Base-by-base conservation (phyloP, 176 grass and related monocot genomes). In the Dactylis glomerata region DNA sequence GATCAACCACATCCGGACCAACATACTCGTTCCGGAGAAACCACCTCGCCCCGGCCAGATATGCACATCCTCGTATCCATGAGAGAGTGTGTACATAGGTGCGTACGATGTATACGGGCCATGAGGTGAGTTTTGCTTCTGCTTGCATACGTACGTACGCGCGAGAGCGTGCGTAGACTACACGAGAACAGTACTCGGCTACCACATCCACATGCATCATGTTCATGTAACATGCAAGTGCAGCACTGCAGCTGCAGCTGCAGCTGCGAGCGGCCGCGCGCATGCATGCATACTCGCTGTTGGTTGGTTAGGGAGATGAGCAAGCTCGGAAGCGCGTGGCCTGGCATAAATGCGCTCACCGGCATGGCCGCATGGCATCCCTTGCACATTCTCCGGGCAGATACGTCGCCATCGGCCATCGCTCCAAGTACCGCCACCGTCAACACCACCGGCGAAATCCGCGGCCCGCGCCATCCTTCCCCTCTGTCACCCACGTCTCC, bases 321-420 rank as follows among this genome's bases (percentile, higher is more conserved):
- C 72, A 8, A 44, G 34, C 66, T 40, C 6, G 55, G 55, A 3
- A 28, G 62, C 64, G 63, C 63, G 61, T 68, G 63, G 8, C 27
- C 27, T 10, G 8, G 41, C 70, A 27, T 85, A 77, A 85, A 68
- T 85, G 83, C 59, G 61, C 34, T 32, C 72, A 54, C 81, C 81
- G 81, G 52, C 50, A 22, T 1, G 50, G 19, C 50, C 19, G 10
- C 44, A 46, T 46, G 44, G 50, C 50, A 52, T 2, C 8, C 50
- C 17, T 22, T 22, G 50, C 50, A 52, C 70, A 27, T 73, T 30
- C 42, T 80, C 78, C 76, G 51, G 33, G 20, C 76, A 30, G 54
- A 80, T 33, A 20, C 78, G 20, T 80, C 78, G 59, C 78, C 57
- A 23, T 80, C 41, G 77, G 59, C 78, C 57, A 23, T 80, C 41